Percentiles rank a stretch among this genome's conserved stretches.
Evolutionary conservation across 2,329 filamentous ascomycete species (phyloP).

Genomic region (Allantophomopsis lycopodina): DNA sequence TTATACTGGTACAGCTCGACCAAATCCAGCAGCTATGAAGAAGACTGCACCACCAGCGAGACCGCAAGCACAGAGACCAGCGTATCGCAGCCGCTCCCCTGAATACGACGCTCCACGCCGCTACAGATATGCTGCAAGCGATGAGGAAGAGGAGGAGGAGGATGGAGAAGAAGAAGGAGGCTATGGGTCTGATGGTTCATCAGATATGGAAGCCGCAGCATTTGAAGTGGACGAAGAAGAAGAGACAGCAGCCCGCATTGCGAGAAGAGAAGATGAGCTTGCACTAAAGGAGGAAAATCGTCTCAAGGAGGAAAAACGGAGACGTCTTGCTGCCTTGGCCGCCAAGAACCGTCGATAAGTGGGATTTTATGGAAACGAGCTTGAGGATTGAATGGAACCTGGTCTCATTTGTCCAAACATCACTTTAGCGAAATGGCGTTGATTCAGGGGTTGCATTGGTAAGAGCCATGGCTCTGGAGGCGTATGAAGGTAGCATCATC

Average conservation of each 20-base stretch:
- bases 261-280: slow-evolving; percentile 52
- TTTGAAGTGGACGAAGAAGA: slow-evolving; percentile 67
- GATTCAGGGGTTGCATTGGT: too few relatives aligned
- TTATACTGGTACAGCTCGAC: slow-evolving; percentile 50
- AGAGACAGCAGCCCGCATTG: slow-evolving; percentile 41
- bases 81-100: slow-evolving; percentile 16
- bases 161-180: slow-evolving; percentile 48
- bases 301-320: slow-evolving; percentile 37
- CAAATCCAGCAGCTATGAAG: slow-evolving; percentile 29
- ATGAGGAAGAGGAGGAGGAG: slow-evolving; percentile 25
- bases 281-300: slow-evolving; percentile 48
- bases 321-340: slow-evolving; percentile 16
- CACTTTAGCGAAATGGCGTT: too few relatives aligned
- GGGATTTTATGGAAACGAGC: too few relatives aligned
- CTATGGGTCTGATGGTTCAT: slow-evolving; percentile 52
- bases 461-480: too few relatives aligned
- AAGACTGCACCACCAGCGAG: slow-evolving; percentile 9
- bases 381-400: too few relatives aligned
- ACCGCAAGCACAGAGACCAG: slow-evolving; percentile 1
- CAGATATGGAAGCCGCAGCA: slow-evolving; percentile 66
- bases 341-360: not conserved
- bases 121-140: slow-evolving; percentile 19
- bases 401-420: too few relatives aligned
- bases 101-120: slow-evolving; percentile 22
- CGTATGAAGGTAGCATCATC: too few relatives aligned